Conservation (phyloP, 2,329 filamentous ascomycete genomes). For the Pestalotiopsis sp. region DNA sequence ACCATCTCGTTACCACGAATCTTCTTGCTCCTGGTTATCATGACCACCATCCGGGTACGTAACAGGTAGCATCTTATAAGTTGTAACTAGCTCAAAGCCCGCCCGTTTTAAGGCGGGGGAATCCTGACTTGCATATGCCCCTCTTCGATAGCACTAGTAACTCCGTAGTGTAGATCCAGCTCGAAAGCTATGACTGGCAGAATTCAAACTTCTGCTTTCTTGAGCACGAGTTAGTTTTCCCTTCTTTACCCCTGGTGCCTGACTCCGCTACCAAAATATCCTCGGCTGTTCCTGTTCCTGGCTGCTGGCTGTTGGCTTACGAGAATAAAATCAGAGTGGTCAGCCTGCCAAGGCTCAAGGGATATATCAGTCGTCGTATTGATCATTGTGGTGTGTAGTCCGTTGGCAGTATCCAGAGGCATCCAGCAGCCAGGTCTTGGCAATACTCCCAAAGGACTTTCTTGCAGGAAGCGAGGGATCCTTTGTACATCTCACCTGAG, state of each 20-base stretch:
- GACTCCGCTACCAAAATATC: neutral
- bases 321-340: neutral
- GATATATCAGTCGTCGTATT: neutral
- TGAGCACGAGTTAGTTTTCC: neutral
- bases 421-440: neutral
- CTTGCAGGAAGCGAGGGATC: neutral
- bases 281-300: neutral
- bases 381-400: neutral
- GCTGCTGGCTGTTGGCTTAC: neutral
- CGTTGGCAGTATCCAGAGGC: neutral
- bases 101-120: neutral
- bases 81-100: neutral
- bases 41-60: neutral
- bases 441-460: neutral
- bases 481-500: neutral
- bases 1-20: neutral
- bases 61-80: neutral
- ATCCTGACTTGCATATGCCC: neutral
- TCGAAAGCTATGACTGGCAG: neutral
- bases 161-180: neutral
- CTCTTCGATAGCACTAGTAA: neutral
- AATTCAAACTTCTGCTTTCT: neutral
- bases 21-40: neutral
- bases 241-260: slow-evolving; percentile 2
- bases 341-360: neutral